Evolutionary conservation across 495 filamentous ascomycete species (phyloP).

Genomic region (Letharia lupina): DNA sequence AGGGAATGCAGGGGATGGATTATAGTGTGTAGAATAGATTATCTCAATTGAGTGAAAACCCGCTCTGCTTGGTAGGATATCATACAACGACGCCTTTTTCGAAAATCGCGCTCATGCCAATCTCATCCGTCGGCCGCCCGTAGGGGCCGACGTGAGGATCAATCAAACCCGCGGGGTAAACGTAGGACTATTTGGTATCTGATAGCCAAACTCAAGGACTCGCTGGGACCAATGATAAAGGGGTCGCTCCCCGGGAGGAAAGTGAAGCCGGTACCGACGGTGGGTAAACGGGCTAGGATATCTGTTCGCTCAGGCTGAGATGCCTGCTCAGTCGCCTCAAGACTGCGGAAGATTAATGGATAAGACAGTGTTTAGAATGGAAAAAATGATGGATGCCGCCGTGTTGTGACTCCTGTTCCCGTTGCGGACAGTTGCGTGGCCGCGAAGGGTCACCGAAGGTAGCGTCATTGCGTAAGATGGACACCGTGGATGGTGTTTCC

Average conservation of each 20-base stretch:
- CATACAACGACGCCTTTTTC: constrained; percentile 1
- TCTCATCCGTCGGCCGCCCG: neutral
- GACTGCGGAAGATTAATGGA: neutral
- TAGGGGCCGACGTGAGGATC: neutral
- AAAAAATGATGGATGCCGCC: neutral
- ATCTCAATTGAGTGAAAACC: neutral
- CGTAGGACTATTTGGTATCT: neutral
- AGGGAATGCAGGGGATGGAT: no score
- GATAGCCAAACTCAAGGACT: constrained; percentile 5
- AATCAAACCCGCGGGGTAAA: neutral
- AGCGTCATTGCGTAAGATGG: neutral
- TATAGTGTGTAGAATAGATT: neutral
- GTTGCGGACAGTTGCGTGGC: neutral
- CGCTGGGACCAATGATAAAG: constrained; percentile 3
- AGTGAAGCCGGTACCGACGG: neutral
- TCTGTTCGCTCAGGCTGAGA: constrained; percentile 1
- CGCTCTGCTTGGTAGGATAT: neutral
- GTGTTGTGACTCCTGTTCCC: neutral
- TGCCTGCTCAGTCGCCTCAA: constrained; percentile 8
- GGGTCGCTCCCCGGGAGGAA: neutral
- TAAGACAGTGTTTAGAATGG: neutral
- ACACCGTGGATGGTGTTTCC: neutral
- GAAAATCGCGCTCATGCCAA: neutral
- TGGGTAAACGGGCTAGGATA: neutral
- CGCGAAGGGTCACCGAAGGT: neutral